These are phyloP conservation scores for Aspergillus latus DNA, from an alignment of 2,329 filamentous ascomycete species.

Conservation along the genomic window DNA sequence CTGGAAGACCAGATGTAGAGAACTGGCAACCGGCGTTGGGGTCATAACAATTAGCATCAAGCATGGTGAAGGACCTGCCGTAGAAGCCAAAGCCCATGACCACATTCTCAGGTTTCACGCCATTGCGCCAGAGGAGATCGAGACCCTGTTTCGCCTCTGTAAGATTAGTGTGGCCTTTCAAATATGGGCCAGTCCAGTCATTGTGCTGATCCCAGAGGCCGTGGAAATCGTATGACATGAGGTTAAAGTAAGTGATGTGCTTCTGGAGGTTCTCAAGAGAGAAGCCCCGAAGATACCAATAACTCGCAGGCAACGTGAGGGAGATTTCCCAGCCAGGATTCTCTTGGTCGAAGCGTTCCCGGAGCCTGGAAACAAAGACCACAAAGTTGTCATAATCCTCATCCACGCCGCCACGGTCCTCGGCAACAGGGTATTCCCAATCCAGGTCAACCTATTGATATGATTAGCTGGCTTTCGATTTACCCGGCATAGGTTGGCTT, in stretches of 20 bases:
- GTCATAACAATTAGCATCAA: not conserved
- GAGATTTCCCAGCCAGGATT: not conserved
- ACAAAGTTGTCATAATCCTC: conserved; percentile 8
- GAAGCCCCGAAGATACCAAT: conserved; percentile 15
- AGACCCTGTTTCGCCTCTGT: not conserved
- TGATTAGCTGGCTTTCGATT: too few relatives aligned
- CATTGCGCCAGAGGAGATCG: conserved; percentile 1
- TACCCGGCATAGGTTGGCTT: not conserved
- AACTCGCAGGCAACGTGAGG: conserved; percentile 3
- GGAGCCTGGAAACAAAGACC: not conserved
- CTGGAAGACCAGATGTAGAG: not conserved
- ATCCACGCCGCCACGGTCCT: conserved; percentile 8
- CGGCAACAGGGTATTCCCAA: conserved; percentile 8
- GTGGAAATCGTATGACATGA: conserved; percentile 25
- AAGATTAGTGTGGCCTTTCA: not conserved
- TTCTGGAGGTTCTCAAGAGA: conserved; percentile 1
- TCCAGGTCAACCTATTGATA: not conserved
- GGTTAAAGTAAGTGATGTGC: conserved; percentile 18
- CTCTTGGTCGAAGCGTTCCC: not conserved
- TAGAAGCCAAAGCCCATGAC: not conserved
- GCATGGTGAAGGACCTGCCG: not conserved
- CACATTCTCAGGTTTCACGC: not conserved
- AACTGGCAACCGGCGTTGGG: conserved; percentile 6
- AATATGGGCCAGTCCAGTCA: not conserved
- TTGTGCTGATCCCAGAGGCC: conserved; percentile 22